A percentile compares a stretch with the other conserved stretches of the same genome.
phyloP scores from a whole-genome alignment of 805 yeast genomes.

The Candida broadrunensis region DNA sequence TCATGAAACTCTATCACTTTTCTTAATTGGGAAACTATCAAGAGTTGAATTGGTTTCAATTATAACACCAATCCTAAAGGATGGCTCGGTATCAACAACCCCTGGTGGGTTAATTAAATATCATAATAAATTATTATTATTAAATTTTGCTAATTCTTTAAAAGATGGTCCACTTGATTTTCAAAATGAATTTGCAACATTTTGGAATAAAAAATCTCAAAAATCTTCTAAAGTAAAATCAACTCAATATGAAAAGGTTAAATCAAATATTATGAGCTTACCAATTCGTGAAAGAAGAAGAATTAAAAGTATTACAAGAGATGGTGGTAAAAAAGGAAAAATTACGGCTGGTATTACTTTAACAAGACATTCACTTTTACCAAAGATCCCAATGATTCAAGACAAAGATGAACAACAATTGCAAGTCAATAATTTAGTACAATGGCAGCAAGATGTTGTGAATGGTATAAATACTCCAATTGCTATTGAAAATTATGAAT shows the following conservation, averaged over 20 bases:
- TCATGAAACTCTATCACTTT: slow-evolving; percentile 72
- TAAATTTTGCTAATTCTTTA: slow-evolving; percentile 80
- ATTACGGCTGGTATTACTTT: slow-evolving; percentile 65
- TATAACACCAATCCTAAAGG: slow-evolving; percentile 52
- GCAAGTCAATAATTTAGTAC: slow-evolving; percentile 53
- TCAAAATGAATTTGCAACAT: slow-evolving; percentile 38
- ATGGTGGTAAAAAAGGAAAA: slow-evolving; percentile 75
- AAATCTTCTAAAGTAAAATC: slow-evolving; percentile 49
- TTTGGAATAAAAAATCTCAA: slow-evolving; percentile 50
- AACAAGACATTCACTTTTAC: slow-evolving; percentile 70
- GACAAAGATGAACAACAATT: slow-evolving; percentile 43
- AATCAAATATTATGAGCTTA: slow-evolving; percentile 81
- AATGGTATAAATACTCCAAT: slow-evolving; percentile 82
- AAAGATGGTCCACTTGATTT: slow-evolving; percentile 68
- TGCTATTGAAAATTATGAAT: slow-evolving; percentile 70
- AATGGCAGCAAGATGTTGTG: slow-evolving; percentile 91
- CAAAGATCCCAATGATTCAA: slow-evolving; percentile 78
- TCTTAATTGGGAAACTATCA: slow-evolving; percentile 76
- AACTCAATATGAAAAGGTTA: slow-evolving; percentile 75
- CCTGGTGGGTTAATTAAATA: slow-evolving; percentile 46
- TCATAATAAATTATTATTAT: slow-evolving; percentile 81
- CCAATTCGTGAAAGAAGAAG: slow-evolving; percentile 83
- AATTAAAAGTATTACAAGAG: slow-evolving; percentile 78
- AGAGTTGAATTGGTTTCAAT: slow-evolving; percentile 66
- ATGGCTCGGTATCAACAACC: too few species aligned